Evolutionary conservation across 2,329 filamentous ascomycete genomes (phyloP).

Genomic region (Xylariaceae sp.): DNA sequence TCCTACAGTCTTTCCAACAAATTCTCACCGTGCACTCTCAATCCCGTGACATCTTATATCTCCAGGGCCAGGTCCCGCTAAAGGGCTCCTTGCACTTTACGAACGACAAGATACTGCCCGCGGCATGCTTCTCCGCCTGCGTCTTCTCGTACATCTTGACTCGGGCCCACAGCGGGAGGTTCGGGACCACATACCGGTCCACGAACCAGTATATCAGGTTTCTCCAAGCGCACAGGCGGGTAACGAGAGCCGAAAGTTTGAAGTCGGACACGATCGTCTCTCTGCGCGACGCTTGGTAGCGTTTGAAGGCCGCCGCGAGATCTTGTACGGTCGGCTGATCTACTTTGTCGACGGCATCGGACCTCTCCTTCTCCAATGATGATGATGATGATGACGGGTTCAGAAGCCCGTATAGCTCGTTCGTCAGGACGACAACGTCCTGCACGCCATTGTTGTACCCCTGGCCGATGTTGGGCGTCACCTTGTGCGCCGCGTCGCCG

Average conservation of each 20-base stretch:
- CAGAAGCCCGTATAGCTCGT: constrained; percentile 4
- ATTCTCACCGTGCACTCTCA: neutral
- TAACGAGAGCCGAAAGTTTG: neutral
- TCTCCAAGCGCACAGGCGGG: neutral
- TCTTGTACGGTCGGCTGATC: neutral
- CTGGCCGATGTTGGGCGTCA: constrained; percentile 3
- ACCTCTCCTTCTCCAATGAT: neutral
- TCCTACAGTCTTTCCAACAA: too few relatives aligned
- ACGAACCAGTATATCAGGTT: neutral
- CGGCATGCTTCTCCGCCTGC: neutral
- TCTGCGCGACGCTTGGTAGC: neutral
- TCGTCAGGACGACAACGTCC: constrained; percentile 2
- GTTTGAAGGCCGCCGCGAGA: constrained; percentile 1
- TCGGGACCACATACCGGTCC: neutral
- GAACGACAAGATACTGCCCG: neutral
- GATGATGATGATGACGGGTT: neutral
- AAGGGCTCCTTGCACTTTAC: neutral
- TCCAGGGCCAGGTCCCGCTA: neutral
- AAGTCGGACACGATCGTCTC: neutral
- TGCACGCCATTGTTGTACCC: constrained; percentile 4
- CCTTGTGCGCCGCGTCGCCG: constrained; percentile 7
- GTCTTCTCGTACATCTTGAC: neutral
- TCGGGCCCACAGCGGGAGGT: neutral
- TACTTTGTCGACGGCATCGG: neutral
- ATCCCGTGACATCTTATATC: neutral